phyloP scores from a whole-genome alignment of 192 early-diverging fungal genomes.

The Coemansia sp. region DNA sequence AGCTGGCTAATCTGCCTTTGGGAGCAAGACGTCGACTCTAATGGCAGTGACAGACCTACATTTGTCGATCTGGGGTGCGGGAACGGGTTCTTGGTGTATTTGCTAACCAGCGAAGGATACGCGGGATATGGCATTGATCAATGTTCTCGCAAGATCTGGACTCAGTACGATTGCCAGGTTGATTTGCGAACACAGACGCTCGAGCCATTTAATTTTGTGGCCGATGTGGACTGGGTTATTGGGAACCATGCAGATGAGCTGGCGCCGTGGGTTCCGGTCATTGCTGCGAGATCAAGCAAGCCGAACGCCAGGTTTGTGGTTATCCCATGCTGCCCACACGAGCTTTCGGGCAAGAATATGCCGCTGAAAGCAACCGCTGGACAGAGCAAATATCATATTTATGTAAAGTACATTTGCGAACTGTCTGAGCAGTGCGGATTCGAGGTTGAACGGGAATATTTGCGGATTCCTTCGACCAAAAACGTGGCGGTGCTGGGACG shows the following conservation, averaged over 20 bases:
- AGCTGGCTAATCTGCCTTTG: constrained; percentile 76
- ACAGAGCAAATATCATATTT: constrained; percentile 66
- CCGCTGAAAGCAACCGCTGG: constrained; percentile 32
- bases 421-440: constrained; percentile 59
- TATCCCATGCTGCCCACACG: constrained; percentile 83
- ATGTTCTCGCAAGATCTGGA: constrained; percentile 71
- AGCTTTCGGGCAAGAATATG: constrained; percentile 63
- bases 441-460: constrained; percentile 55
- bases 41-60: constrained; percentile 27
- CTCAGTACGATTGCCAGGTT: constrained; percentile 44
- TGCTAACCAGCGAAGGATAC: constrained; percentile 69
- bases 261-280: constrained; percentile 79
- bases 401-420: constrained; percentile 58
- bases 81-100: constrained; percentile 74
- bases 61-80: constrained; percentile 87
- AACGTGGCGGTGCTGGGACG: constrained; percentile 70
- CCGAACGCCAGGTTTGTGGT: constrained; percentile 52
- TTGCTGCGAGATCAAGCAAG: constrained; percentile 52
- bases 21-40: constrained; percentile 32
- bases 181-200: constrained; percentile 57
- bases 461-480: constrained; percentile 79
- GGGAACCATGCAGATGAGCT: constrained; percentile 90
- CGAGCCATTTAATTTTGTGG: constrained; percentile 26
- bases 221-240: constrained; percentile 65
- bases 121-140: constrained; percentile 72